Evolutionary conservation across 2,329 filamentous ascomycete genomes (phyloP), one percentile per base, ranked within the genome.

Genomic region (Hypoxylon sp.): DNA sequence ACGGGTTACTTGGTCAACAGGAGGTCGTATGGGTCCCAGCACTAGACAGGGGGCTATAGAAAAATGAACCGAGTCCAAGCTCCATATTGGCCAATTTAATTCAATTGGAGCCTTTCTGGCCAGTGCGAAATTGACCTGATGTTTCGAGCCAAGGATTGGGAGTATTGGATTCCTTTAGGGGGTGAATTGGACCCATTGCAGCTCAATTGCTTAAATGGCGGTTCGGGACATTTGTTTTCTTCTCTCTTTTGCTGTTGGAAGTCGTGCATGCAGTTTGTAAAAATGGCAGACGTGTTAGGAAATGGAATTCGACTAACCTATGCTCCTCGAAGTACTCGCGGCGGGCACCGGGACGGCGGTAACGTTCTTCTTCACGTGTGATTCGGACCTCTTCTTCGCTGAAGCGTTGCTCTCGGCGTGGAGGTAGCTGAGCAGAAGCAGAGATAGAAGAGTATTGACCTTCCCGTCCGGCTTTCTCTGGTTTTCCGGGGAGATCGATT

Each of bases 381-480:
- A 92, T 91, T 79, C 83, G 87, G 85, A 97, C 89, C 87, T 97
- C 92, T 89, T 97, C 92, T 86, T 93, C 90, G 85, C 86, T 88
- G 84, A 87, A 87, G 82, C 85, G 88, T 76, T 89, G 83, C 82
- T 87, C 85, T 80, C 84, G 85, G 79, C 86, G 87, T 78, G 89
- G 89, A 85, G 90, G 89, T 82, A 86, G 85, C 82, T 87, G 82
- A 80, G 84, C 84, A 81, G 87, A 83, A 80, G 83, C 84, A 79
- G 86, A 84, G 86, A 88, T 85, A 85, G 89, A 91, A 92, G 91
- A 93, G 88, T 90, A 86, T 88, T 92, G 89, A 93, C 92, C 93
- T 94, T 97, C 94, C 94, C 93, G 94, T 97, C 94, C 94, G 92
- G 93, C 91, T 91, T 90, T 90, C 86, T 91, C 85, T 69, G 84